Evolutionary conservation across 768 basidiomycete species (phyloP).

Genomic region (Podaxis rugospora): DNA sequence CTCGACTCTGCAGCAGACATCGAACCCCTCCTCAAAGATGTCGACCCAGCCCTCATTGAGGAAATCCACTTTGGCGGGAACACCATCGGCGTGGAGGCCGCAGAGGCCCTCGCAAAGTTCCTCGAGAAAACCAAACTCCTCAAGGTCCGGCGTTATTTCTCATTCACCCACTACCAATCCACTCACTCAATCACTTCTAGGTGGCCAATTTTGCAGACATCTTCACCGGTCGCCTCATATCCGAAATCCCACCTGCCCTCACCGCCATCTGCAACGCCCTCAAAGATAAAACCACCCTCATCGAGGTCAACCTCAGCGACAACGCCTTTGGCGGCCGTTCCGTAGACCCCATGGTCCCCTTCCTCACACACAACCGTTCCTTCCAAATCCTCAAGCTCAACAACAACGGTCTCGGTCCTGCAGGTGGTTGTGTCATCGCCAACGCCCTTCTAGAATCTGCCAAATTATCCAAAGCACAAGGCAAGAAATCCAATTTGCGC

Average conservation of each 20-base stretch:
- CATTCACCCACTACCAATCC: background rate
- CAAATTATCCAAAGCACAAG: constrained; percentile 56
- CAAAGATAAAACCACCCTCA: constrained; percentile 71
- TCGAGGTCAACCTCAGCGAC: constrained; percentile 88
- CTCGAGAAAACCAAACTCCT: constrained; percentile 62
- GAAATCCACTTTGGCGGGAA: constrained; percentile 95
- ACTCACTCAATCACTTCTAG: constrained; percentile 34
- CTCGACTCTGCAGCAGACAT: constrained; percentile 75
- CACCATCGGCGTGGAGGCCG: constrained; percentile 89
- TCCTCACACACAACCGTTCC: constrained; percentile 77
- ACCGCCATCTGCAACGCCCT: constrained; percentile 86
- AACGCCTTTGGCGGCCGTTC: constrained; percentile 97
- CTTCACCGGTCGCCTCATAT: constrained; percentile 94
- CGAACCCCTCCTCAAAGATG: constrained; percentile 60
- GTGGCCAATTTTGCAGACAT: constrained; percentile 96
- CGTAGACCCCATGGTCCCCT: constrained; percentile 89
- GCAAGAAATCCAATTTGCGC: constrained; percentile 66
- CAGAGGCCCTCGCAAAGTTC: constrained; percentile 77
- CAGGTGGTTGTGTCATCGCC: constrained; percentile 82
- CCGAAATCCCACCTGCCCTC: constrained; percentile 90
- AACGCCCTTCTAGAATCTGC: constrained; percentile 80
- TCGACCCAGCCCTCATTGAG: constrained; percentile 65
- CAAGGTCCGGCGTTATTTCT: constrained; percentile 47
- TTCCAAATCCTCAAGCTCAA: constrained; percentile 86
- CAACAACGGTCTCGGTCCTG: constrained; percentile 95